phyloP scores from a whole-genome alignment of 768 basidiomycete species.

The Cantharellus cinnabarinus region DNA sequence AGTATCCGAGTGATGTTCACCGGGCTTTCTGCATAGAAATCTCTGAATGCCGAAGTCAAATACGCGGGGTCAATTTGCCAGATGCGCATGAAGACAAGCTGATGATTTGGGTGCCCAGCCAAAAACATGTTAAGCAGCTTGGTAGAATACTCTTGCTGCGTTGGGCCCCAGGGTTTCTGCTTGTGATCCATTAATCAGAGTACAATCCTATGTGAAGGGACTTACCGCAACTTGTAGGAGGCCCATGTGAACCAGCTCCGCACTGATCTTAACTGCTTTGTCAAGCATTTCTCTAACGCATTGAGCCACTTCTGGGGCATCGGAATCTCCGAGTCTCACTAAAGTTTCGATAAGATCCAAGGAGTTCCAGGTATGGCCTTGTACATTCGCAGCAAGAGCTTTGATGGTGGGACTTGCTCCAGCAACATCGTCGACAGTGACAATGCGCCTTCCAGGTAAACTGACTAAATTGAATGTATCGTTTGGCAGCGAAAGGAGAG shows the following conservation, averaged over 20 bases:
- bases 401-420: constrained; percentile 81
- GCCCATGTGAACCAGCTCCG: constrained; percentile 88
- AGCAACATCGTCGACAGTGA: constrained; percentile 75
- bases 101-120: constrained; percentile 81
- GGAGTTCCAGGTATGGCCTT: constrained; percentile 88
- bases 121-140: constrained; percentile 79
- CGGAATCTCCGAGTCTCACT: constrained; percentile 56
- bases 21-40: constrained; percentile 81
- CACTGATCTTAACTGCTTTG: constrained; percentile 80
- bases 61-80: constrained; percentile 81
- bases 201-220: constrained; percentile 8
- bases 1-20: constrained; percentile 86
- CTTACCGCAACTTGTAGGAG: constrained; percentile 75
- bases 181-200: constrained; percentile 9
- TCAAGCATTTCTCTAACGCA: constrained; percentile 84
- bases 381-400: constrained; percentile 71
- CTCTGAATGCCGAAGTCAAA: constrained; percentile 70
- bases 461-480: constrained; percentile 89
- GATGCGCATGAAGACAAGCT: constrained; percentile 90
- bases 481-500: constrained; percentile 66
- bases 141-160: constrained; percentile 70
- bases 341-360: constrained; percentile 76
- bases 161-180: constrained; percentile 70
- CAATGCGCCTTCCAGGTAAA: constrained; percentile 62
- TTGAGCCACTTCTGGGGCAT: constrained; percentile 45